These are phyloP conservation scores for Pythium brachiatum DNA, from an alignment of 352 stramenopile species.

Conservation along the genomic window DNA sequence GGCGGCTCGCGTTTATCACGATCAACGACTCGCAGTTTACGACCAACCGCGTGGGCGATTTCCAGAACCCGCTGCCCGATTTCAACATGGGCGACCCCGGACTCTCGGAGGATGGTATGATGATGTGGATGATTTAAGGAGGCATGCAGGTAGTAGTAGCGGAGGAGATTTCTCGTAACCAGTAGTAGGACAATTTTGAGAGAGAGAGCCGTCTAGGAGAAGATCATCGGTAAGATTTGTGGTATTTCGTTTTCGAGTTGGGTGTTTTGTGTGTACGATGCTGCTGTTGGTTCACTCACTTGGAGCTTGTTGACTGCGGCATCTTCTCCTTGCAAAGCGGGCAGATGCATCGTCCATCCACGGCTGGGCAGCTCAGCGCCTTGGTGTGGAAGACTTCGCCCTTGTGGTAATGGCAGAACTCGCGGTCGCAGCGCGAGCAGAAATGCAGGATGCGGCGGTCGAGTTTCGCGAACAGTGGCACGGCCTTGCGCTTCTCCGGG, in stretches of 20 bases:
- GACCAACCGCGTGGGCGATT: constrained; percentile 41
- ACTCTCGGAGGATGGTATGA: constrained; percentile 76
- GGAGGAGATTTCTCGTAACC: too few relatives aligned
- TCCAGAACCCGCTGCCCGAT: constrained; percentile 61
- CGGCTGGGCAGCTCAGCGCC: constrained; percentile 70
- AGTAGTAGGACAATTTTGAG: background rate
- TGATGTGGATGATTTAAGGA: constrained; percentile 85
- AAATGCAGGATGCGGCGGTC: constrained; percentile 78
- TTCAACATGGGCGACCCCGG: constrained; percentile 67
- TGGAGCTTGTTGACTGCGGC: background rate
- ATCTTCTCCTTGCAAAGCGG: constrained; percentile 58
- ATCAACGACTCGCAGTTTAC: constrained; percentile 83
- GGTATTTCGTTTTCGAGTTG: too few relatives aligned
- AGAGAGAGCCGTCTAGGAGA: too few relatives aligned
- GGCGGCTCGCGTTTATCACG: constrained; percentile 72
- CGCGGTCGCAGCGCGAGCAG: constrained; percentile 71
- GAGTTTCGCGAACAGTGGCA: constrained; percentile 61
- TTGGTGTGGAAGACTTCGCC: constrained; percentile 77
- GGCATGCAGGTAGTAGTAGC: background rate
- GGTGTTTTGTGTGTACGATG: background rate
- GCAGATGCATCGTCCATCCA: constrained; percentile 77
- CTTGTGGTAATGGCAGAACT: constrained; percentile 86
- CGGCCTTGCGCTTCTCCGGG: constrained; percentile 55
- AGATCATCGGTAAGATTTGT: background rate
- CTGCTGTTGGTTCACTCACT: background rate